These are phyloP conservation scores for Boletus fagicola DNA, from an alignment of 768 basidiomycete genomes.

Conservation along the genomic window DNA sequence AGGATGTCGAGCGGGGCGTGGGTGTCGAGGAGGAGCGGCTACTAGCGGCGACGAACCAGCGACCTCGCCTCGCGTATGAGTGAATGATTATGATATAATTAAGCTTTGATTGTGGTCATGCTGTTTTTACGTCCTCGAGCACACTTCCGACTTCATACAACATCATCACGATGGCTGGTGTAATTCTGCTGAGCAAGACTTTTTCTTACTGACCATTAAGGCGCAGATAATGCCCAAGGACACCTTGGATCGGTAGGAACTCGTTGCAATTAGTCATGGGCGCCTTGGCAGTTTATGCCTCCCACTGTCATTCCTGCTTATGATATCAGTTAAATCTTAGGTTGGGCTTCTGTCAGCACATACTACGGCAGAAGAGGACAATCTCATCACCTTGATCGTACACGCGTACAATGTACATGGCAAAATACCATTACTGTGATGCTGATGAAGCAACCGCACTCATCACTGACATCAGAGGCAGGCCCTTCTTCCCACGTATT, in stretches of 20 bases:
- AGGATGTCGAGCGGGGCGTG: neutral
- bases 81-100: slow-evolving; percentile 8
- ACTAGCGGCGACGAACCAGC: neutral
- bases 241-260: too few relatives aligned
- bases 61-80: neutral
- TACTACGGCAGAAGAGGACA: too few relatives aligned
- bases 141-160: neutral
- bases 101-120: neutral
- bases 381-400: neutral
- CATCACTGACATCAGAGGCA: too few relatives aligned
- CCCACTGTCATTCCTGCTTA: neutral
- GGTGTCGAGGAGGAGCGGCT: neutral
- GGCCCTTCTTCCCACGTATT: neutral
- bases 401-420: neutral
- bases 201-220: neutral
- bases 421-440: neutral
- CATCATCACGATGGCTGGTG: neutral
- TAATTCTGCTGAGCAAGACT: neutral
- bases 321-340: neutral
- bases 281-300: neutral
- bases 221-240: neutral
- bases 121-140: neutral
- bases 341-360: neutral
- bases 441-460: neutral
- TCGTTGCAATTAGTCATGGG: neutral